Evolutionary conservation across 441 rosid genomes (phyloP).

Genomic region (Flueggea neowawraea): DNA sequence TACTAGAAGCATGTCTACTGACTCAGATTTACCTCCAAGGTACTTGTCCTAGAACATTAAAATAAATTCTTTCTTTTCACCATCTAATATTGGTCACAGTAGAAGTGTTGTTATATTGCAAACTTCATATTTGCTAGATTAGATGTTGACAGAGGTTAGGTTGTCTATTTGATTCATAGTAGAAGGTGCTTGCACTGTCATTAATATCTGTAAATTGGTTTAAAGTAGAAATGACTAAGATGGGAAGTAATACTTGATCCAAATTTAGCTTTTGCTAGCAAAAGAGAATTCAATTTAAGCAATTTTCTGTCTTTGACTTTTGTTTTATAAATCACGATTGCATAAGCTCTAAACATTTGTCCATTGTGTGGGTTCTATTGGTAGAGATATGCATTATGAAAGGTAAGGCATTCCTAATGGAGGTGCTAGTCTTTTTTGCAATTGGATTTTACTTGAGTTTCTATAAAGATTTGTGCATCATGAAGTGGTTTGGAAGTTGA

Average conservation of each 20-base stretch:
- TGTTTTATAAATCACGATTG: too few species aligned
- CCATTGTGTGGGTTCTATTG: too few species aligned
- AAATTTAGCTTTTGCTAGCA: too few species aligned
- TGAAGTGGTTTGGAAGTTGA: too few species aligned
- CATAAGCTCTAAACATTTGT: too few species aligned
- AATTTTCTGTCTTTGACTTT: too few species aligned
- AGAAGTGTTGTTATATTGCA: neutral
- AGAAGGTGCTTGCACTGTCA: neutral
- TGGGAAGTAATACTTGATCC: neutral
- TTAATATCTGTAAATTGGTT: neutral
- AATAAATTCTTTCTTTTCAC: constrained; percentile 9
- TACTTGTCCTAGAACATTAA: constrained; percentile 18
- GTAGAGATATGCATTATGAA: too few species aligned
- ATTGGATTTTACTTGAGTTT: too few species aligned
- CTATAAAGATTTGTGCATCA: too few species aligned
- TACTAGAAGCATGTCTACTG: constrained; percentile 19
- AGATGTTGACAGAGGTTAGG: neutral
- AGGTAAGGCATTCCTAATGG: too few species aligned
- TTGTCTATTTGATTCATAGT: neutral
- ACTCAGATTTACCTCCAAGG: constrained; percentile 43
- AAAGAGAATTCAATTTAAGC: too few species aligned
- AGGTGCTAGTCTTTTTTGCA: too few species aligned
- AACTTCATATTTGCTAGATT: neutral
- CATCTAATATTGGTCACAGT: neutral
- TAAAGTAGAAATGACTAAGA: neutral